phyloP scores from a whole-genome alignment of 176 grass and related monocot species.

The Alopecurus myosuroides region DNA sequence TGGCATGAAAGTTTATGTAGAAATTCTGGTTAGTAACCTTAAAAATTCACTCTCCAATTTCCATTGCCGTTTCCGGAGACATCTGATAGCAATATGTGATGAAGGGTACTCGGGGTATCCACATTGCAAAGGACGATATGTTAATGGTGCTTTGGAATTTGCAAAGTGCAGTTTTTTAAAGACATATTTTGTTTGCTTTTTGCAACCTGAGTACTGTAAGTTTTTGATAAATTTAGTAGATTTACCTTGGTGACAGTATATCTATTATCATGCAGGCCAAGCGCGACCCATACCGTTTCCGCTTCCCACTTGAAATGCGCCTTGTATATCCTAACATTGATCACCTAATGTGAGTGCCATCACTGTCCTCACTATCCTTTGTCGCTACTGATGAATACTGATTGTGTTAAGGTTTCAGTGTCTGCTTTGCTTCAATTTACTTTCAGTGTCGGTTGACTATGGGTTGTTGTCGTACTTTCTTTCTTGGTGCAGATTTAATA shows the following conservation, averaged over 20 bases:
- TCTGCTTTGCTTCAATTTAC: background rate
- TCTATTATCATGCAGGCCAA: constrained; percentile 63
- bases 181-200: background rate
- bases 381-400: background rate
- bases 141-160: constrained; percentile 4
- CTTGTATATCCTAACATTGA: constrained; percentile 93
- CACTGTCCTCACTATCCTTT: background rate
- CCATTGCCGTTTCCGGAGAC: background rate
- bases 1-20: constrained; percentile 86
- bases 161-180: background rate
- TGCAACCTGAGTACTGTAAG: background rate
- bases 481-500: constrained; percentile 75
- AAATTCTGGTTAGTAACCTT: constrained; percentile 71
- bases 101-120: background rate
- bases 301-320: constrained; percentile 95
- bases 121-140: background rate
- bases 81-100: background rate
- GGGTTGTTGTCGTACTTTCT: background rate
- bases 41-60: background rate
- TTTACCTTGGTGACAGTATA: background rate
- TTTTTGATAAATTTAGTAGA: background rate
- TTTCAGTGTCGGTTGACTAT: background rate
- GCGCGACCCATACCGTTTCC: constrained; percentile 82
- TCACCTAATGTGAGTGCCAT: constrained; percentile 77
- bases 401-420: background rate